These are phyloP conservation scores for Cucumis hystrix DNA, from an alignment of 306 rosid species.

Conservation along the genomic window DNA sequence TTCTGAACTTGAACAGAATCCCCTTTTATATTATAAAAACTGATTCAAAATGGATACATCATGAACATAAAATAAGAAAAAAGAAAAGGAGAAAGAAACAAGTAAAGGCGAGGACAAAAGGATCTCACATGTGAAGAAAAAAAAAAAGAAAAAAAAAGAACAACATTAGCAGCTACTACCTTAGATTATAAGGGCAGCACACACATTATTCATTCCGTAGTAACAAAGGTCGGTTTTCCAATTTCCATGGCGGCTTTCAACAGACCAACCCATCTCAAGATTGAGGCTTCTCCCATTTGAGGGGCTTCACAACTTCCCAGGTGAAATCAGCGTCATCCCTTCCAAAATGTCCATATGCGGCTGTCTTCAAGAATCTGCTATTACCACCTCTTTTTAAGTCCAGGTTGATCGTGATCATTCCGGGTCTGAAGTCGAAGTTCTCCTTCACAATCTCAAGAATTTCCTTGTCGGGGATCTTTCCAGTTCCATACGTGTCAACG, in stretches of 20 bases:
- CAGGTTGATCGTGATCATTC: conserved; percentile 42
- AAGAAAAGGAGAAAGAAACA: neutral
- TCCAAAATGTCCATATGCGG: conserved; percentile 11
- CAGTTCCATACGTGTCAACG: conserved; percentile 9
- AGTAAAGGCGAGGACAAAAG: neutral
- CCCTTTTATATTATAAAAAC: neutral
- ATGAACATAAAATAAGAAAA: neutral
- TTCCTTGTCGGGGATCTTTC: conserved; percentile 8
- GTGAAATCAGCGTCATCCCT: conserved; percentile 29
- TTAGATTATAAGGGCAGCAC: neutral
- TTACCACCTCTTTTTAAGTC: conserved; percentile 46
- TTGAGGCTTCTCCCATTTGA: conserved; percentile 29
- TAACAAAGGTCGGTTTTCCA: neutral
- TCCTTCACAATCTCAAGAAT: conserved; percentile 9
- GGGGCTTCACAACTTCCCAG: conserved; percentile 54
- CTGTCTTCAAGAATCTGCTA: conserved; percentile 13
- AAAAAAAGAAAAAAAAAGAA: neutral
- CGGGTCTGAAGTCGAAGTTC: conserved; percentile 18
- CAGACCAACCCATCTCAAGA: neutral
- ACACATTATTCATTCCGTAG: neutral
- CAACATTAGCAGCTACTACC: neutral
- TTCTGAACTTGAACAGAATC: neutral
- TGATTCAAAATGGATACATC: neutral
- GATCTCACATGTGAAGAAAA: neutral
- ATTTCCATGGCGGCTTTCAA: neutral